Evolutionary conservation across 257 asterid species (phyloP), one percentile per base, ranked within the genome.

Genomic region (Capsicum pubescens): DNA sequence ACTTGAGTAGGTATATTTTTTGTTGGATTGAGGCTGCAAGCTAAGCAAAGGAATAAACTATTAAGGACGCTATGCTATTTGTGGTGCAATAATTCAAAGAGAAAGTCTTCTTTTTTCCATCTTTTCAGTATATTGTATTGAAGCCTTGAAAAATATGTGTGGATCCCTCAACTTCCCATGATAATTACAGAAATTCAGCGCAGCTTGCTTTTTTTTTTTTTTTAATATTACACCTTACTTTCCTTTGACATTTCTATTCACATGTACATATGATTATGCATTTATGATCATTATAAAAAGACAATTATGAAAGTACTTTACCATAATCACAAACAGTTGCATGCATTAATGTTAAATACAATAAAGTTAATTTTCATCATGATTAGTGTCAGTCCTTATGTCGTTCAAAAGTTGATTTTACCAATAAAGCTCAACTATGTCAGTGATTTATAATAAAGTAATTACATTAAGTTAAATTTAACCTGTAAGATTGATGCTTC

Each of bases 31-130:
- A 76, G 46, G 81, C 21, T 2, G 81, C 81, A 52, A 76, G 81
- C 81, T 76, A 52, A 76, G 26, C 48, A 26, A 52, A 50, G 11
- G 15, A 76, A 21, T 52, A 76, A 76, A 76, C 81, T 21, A 52
- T 48, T 52, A 76, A 21, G 81, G 48, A 46, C 52, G 63, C 81
- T 52, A 52, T 52, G 26, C 81, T 76, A 50, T 26, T 52, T 76
- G 46, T 52, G 81, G 52, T 52, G 26, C 81, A 52, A 76, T 52
- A 52, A 76, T 76, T 76, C 63, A 76, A 52, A 52, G 63, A 26
- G 46, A 52, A 76, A 76, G 81, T 76, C 63, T 26, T 54, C 81
- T 26, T 76, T 52, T 26, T 8, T 50, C 10, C 81, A 13, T 76
- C 63, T 21, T 50, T 13, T 52, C 13, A 68, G 19, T 32, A 72